Percentiles rank a stretch among this genome's conserved stretches.
phyloP scores from a whole-genome alignment of 2,329 filamentous ascomycete genomes.

The Nigrospora sphaerica region DNA sequence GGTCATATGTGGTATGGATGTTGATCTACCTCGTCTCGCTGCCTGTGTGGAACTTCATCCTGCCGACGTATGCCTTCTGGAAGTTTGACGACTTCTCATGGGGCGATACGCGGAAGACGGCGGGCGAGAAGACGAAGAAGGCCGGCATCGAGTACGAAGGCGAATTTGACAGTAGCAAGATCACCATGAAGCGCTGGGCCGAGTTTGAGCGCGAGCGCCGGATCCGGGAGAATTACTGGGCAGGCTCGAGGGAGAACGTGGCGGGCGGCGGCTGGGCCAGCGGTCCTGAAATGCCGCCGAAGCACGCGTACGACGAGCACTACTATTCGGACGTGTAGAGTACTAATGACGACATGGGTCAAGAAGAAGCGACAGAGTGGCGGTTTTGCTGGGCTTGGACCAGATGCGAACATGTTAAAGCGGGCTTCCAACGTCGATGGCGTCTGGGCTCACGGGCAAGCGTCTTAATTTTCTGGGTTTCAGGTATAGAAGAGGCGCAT shows the following conservation, averaged over 20 bases:
- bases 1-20: slow-evolving; percentile 95
- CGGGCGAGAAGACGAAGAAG: slow-evolving; percentile 82
- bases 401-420: too few species aligned
- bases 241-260: slow-evolving; percentile 46
- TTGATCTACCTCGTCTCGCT: slow-evolving; percentile 87
- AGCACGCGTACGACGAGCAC: slow-evolving; percentile 44
- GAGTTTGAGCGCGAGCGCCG: slow-evolving; percentile 77
- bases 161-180: slow-evolving; percentile 97
- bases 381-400: too few species aligned
- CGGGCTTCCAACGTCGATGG: too few species aligned
- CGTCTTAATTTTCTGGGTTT: too few species aligned
- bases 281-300: slow-evolving; percentile 30
- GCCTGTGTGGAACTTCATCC: slow-evolving; percentile 95
- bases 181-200: slow-evolving; percentile 98
- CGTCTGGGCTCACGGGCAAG: too few species aligned
- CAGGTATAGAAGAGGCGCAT: too few species aligned
- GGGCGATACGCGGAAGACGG: slow-evolving; percentile 96
- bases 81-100: slow-evolving; percentile 99
- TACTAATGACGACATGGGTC: too few species aligned
- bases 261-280: slow-evolving; percentile 36
- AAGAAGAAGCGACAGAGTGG: too few species aligned
- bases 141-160: slow-evolving; percentile 82
- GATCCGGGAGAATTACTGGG: slow-evolving; percentile 38
- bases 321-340: slow-evolving; percentile 46
- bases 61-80: slow-evolving; percentile 94